Evolutionary conservation across 345 rosid genomes (phyloP).

Genomic region (Salix dunnii): DNA sequence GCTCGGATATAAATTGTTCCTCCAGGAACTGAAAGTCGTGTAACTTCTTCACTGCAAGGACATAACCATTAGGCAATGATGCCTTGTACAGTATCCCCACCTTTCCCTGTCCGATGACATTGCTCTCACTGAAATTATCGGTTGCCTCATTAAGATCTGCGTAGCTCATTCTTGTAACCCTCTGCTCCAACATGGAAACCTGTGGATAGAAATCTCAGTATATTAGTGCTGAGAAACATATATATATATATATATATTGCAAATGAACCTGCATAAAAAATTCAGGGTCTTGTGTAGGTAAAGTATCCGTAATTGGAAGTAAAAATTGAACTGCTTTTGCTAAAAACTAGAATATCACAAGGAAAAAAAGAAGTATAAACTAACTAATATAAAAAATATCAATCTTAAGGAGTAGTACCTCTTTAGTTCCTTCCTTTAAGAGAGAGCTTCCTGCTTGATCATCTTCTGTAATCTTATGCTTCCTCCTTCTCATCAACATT

Average conservation of each 20-base stretch:
- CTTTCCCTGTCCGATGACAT: slow-evolving; percentile 17
- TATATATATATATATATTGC: no score
- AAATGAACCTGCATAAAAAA: no score
- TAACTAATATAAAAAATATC: no score
- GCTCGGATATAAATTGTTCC: slow-evolving; percentile 22
- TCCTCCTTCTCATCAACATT: background rate
- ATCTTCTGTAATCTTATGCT: background rate
- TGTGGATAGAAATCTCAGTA: background rate
- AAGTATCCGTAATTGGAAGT: no score
- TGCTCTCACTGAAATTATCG: slow-evolving; percentile 13
- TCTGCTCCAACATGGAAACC: slow-evolving; percentile 22
- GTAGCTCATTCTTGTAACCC: slow-evolving; percentile 16
- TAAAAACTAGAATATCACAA: no score
- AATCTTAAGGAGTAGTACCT: no score
- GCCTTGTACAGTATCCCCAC: slow-evolving; percentile 28
- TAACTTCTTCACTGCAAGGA: slow-evolving; percentile 23
- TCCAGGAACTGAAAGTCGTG: slow-evolving; percentile 7
- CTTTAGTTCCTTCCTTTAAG: no score
- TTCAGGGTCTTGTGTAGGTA: no score
- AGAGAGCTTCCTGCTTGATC: no score
- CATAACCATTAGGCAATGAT: slow-evolving; percentile 1
- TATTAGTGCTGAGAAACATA: background rate
- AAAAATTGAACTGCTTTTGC: no score
- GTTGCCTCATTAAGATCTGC: slow-evolving; percentile 29
- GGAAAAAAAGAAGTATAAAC: no score